These are phyloP conservation scores for Funneliformis mosseae DNA, from an alignment of 192 early-diverging fungal genomes.

Conservation along the genomic window DNA sequence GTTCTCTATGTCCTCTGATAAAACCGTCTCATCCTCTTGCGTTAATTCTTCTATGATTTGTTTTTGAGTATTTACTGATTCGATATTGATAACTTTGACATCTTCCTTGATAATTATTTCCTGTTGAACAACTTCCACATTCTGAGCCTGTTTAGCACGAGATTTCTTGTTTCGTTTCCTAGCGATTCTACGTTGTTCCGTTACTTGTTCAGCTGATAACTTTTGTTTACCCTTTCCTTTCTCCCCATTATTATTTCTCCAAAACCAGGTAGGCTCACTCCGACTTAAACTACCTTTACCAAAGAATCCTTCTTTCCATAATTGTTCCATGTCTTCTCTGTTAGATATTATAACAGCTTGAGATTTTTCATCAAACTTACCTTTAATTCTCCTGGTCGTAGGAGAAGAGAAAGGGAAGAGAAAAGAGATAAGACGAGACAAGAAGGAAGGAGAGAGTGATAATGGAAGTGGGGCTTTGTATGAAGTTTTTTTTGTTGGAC, in stretches of 20 bases:
- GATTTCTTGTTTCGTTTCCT: background rate
- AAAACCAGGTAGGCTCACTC: conserved; percentile 76
- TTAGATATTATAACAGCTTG: conserved; percentile 37
- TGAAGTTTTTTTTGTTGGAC: background rate
- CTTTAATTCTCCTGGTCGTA: background rate
- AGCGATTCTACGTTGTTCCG: background rate
- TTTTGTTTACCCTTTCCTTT: background rate
- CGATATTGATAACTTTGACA: too few relatives aligned
- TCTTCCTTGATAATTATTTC: background rate
- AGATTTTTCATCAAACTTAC: conserved; percentile 34
- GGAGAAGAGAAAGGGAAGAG: background rate
- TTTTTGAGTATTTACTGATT: background rate
- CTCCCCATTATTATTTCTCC: conserved; percentile 27
- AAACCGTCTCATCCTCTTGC: background rate
- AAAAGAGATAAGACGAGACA: background rate
- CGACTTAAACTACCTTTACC: conserved; percentile 80
- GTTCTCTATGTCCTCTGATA: conserved; percentile 53
- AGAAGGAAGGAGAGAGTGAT: background rate
- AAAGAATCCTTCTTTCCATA: conserved; percentile 72
- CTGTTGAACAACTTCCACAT: background rate
- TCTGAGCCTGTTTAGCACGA: background rate
- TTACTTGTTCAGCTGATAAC: conserved; percentile 2
- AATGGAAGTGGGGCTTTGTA: background rate
- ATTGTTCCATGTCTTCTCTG: conserved; percentile 36
- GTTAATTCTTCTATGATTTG: conserved; percentile 12